Conservation (phyloP, 2,329 filamentous ascomycete species). For the Aspergillus sp. region DNA sequence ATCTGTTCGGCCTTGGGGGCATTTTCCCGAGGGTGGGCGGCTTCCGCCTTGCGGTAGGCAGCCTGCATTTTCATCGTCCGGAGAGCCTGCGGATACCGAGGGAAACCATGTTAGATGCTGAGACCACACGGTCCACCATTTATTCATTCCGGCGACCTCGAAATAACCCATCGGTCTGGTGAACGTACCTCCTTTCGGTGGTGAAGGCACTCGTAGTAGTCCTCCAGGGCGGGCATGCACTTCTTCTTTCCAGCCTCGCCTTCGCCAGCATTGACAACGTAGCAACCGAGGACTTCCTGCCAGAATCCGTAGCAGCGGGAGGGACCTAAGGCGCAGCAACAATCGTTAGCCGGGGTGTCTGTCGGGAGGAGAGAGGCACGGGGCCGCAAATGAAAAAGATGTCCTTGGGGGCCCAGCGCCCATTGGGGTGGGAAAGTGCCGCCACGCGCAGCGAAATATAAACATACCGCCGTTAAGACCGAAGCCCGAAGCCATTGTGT, state of each 20-base stretch:
- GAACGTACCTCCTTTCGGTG: constrained; percentile 91
- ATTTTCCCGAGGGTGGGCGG: constrained; percentile 72
- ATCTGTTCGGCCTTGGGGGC: constrained; percentile 82
- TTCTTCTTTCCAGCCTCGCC: constrained; percentile 84
- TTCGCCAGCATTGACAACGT: constrained; percentile 84
- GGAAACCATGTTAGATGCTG: background rate
- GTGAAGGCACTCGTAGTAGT: constrained; percentile 98
- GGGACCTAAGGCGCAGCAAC: constrained; percentile 49
- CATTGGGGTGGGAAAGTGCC: constrained; percentile 9
- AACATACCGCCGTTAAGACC: constrained; percentile 54
- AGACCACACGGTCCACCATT: background rate
- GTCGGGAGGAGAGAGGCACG: constrained; percentile 14
- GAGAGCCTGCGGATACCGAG: constrained; percentile 58
- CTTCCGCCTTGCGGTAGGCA: constrained; percentile 78
- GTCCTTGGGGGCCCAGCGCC: constrained; percentile 7
- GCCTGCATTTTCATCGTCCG: constrained; percentile 75
- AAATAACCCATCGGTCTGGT: background rate
- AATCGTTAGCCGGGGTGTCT: constrained; percentile 21
- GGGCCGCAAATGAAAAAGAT: constrained; percentile 9
- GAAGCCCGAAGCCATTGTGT: constrained; percentile 50
- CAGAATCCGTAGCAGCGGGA: constrained; percentile 97
- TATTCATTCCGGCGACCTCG: background rate
- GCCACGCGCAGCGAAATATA: background rate
- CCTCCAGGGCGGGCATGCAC: constrained; percentile 80
- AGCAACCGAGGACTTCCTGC: constrained; percentile 98